Conservation (phyloP, 176 grass and related monocot genomes). For the Oropetium thomaeum region DNA sequence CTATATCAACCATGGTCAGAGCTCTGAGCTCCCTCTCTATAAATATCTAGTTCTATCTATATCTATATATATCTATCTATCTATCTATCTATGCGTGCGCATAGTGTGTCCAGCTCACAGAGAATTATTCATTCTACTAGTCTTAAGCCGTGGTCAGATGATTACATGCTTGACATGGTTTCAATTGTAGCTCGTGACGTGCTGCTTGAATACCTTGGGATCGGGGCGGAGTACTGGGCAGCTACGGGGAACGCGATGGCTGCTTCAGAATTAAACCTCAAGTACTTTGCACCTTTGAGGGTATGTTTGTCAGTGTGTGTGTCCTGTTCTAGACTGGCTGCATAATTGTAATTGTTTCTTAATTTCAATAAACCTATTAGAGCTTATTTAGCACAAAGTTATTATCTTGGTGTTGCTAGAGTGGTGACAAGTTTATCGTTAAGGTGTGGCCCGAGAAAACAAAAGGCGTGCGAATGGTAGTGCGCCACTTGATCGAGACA, state of each 20-base stretch:
- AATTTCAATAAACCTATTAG: not conserved
- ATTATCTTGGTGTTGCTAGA: slow-evolving; percentile 38
- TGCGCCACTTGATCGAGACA: slow-evolving; percentile 71
- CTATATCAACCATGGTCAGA: not conserved
- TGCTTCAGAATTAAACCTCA: slow-evolving; percentile 76
- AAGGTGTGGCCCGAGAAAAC: slow-evolving; percentile 59
- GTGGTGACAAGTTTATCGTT: slow-evolving; percentile 71
- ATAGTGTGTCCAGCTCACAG: no score
- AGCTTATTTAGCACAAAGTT: no score
- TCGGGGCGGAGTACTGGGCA: slow-evolving; percentile 58
- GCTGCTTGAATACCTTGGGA: slow-evolving; percentile 57
- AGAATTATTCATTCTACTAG: not conserved
- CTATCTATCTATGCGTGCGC: no score
- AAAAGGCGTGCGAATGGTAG: slow-evolving; percentile 54
- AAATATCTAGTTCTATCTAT: no score
- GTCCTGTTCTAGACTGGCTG: no score
- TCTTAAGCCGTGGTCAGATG: no score
- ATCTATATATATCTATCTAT: no score
- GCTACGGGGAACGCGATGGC: slow-evolving; percentile 57
- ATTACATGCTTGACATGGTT: no score
- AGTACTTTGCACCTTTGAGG: slow-evolving; percentile 72
- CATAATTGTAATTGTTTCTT: no score
- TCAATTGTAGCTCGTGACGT: slow-evolving; percentile 85
- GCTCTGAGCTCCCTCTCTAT: no score
- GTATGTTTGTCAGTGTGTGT: slow-evolving; percentile 17